Evolutionary conservation across 495 filamentous ascomycete genomes (phyloP), one percentile per base, ranked within the genome.

Genomic region (Aspergillus nanangensis): DNA sequence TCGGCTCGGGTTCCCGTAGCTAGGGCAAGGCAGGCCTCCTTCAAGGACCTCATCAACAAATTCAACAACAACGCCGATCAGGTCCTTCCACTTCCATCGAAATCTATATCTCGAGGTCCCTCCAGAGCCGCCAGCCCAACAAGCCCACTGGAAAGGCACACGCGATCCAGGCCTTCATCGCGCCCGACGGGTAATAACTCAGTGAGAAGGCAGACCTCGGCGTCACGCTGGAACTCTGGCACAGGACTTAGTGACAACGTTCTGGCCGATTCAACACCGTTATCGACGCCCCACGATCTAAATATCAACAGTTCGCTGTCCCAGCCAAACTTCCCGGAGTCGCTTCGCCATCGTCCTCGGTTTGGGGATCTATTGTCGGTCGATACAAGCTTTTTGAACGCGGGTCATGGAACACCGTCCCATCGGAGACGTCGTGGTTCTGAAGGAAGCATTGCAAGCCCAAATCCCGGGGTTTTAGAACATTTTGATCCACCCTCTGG

Each of bases 1-100:
- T 31, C 55, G 15, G 44, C 47, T 20, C 25, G 58, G 8, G 44
- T 65, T 9, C 57, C 55, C 11, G 48, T 56, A 15, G 45, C 55
- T 24, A 63, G 66, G 33, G 48, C 66, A 21, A 61, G 70, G 42
- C 69, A 79, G 51, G 62, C 77, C 4, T 75, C 76, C 10, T 80
- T 83, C 57, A 79, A 77, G 63, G 75, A 83, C 34, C 71, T 84
- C 17, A 69, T 83, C 35, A 76, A 79, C 58, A 76, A 70, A 23
- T 83, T 84, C 62, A 79, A 84, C 55, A 74, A 77, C 37, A 74
- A 63, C 37, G 57, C 66, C 21, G 77, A 82, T 54, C 68, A 78
- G 43, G 61, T 78, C 29, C 66, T 77, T 10, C 78, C 78, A 9
- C 37, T 75, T 5, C 75, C 74, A 3, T 55, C 60, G 17, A 51